phyloP scores from a whole-genome alignment of 2,329 filamentous ascomycete genomes.

The Pochonia chlamydosporia region DNA sequence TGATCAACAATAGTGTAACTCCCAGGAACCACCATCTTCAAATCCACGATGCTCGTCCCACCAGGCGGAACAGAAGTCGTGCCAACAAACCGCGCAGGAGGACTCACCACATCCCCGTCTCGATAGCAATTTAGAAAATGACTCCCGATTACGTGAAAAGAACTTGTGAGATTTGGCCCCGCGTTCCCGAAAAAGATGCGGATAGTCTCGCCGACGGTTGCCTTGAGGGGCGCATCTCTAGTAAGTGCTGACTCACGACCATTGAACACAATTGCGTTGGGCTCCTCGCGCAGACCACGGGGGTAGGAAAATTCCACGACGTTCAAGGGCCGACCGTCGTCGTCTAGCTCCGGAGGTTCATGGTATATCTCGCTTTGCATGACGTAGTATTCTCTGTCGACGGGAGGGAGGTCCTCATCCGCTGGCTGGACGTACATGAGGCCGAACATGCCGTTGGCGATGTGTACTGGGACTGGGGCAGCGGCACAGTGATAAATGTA shows the following conservation, averaged over 20 bases:
- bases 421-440: slow-evolving; percentile 29
- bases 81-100: slow-evolving; percentile 19
- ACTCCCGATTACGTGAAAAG: slow-evolving; percentile 28
- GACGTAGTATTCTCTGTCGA: slow-evolving; percentile 29
- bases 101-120: slow-evolving; percentile 24
- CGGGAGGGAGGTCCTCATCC: slow-evolving; percentile 19
- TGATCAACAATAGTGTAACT: slow-evolving; percentile 28
- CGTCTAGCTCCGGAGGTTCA: slow-evolving; percentile 26
- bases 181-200: slow-evolving; percentile 30
- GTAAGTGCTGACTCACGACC: slow-evolving; percentile 25
- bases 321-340: slow-evolving; percentile 20
- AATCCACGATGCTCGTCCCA: slow-evolving; percentile 22
- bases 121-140: slow-evolving; percentile 23
- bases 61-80: slow-evolving; percentile 23
- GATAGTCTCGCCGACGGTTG: slow-evolving; percentile 20
- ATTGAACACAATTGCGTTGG: slow-evolving; percentile 25
- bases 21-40: slow-evolving; percentile 25
- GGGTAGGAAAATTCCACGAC: slow-evolving; percentile 29
- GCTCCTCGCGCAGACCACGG: slow-evolving; percentile 24
- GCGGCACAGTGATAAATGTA: slow-evolving; percentile 29
- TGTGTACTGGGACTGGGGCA: slow-evolving; percentile 28
- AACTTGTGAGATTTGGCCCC: slow-evolving; percentile 26
- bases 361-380: slow-evolving; percentile 32
- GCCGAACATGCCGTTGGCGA: slow-evolving; percentile 31
- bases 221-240: slow-evolving; percentile 23